Conservation (phyloP, 768 basidiomycete species). For the Termitomyces sp. region DNA sequence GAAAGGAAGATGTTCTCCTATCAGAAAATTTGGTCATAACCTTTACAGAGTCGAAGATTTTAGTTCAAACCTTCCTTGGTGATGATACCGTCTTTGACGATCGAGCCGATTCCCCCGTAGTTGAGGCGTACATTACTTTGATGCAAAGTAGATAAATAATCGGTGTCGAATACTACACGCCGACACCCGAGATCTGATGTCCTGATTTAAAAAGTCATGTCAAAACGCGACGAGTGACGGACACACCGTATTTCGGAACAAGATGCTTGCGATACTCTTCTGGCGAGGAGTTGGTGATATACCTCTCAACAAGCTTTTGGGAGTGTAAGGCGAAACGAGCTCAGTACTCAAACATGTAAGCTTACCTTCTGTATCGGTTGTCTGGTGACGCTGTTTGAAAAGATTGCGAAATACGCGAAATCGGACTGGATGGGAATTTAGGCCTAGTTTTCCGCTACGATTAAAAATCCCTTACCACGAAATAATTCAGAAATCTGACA, state of each 20-base stretch:
- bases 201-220: not conserved
- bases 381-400: slow-evolving; percentile 12
- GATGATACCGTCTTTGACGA: slow-evolving; percentile 41
- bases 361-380: slow-evolving; percentile 6
- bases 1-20: slow-evolving; percentile 32
- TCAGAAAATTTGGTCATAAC: not conserved
- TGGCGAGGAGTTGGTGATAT: slow-evolving; percentile 42
- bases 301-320: slow-evolving; percentile 23
- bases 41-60: not conserved
- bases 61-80: slow-evolving; percentile 34
- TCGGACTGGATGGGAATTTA: slow-evolving; percentile 6
- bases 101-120: slow-evolving; percentile 38
- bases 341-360: not conserved
- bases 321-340: not conserved
- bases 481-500: slow-evolving; percentile 24
- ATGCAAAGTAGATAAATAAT: slow-evolving; percentile 43
- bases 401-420: slow-evolving; percentile 12
- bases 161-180: slow-evolving; percentile 49
- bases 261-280: slow-evolving; percentile 42
- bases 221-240: not conserved
- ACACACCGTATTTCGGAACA: slow-evolving; percentile 48
- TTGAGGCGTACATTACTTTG: slow-evolving; percentile 45
- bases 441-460: not conserved
- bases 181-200: slow-evolving; percentile 50
- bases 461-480: slow-evolving; percentile 12